These are phyloP conservation scores for Plectosphaerella sp. DNA, from an alignment of 2,329 filamentous ascomycete genomes.

Conservation along the genomic window DNA sequence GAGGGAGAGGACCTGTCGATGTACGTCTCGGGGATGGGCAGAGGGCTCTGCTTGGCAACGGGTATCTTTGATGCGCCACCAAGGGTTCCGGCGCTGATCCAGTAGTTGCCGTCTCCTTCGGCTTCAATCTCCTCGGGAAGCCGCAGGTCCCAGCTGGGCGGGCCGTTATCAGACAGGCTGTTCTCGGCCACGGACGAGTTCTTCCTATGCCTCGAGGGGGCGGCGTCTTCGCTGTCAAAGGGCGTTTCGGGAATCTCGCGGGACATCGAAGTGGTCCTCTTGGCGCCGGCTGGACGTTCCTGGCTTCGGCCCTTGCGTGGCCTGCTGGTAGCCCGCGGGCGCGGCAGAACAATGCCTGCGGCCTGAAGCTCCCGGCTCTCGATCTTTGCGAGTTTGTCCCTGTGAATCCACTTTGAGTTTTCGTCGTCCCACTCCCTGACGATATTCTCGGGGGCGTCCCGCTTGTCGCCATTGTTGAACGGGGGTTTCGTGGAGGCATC, in stretches of 20 bases:
- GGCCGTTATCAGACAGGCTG: constrained; percentile 30
- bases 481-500: constrained; percentile 12
- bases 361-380: constrained; percentile 78
- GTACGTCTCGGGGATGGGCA: constrained; percentile 67
- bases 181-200: constrained; percentile 37
- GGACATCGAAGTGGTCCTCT: constrained; percentile 20
- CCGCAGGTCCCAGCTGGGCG: constrained; percentile 65
- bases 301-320: constrained; percentile 38
- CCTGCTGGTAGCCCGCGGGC: constrained; percentile 48
- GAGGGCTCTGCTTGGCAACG: constrained; percentile 73
- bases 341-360: constrained; percentile 63
- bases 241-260: constrained; percentile 21
- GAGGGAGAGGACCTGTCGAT: constrained; percentile 71
- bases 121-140: constrained; percentile 73
- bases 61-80: constrained; percentile 71
- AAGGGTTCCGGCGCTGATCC: constrained; percentile 43
- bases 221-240: background rate
- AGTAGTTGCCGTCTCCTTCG: constrained; percentile 48
- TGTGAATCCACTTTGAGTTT: constrained; percentile 77
- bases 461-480: constrained; percentile 14
- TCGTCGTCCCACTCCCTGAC: constrained; percentile 35
- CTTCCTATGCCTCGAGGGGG: constrained; percentile 29
- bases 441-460: constrained; percentile 21
- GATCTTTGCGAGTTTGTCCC: constrained; percentile 78
- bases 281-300: constrained; percentile 21